phyloP scores from a whole-genome alignment of 2,329 filamentous ascomycete species.

The Seiridium cupressi region DNA sequence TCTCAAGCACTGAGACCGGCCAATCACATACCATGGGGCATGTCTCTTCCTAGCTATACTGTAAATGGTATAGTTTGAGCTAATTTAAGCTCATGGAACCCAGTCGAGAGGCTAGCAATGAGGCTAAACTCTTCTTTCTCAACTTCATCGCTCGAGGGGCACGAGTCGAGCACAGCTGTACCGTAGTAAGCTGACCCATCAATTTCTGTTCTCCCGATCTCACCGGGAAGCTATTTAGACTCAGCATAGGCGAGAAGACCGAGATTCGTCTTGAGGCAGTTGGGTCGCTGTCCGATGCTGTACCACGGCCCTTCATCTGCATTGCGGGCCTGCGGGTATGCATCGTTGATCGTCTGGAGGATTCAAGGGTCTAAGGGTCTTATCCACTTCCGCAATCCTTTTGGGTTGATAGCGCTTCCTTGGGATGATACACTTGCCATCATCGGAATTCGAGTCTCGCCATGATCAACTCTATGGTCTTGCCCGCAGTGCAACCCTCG shows the following conservation, averaged over 20 bases:
- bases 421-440: background rate
- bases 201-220: background rate
- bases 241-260: background rate
- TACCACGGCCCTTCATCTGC: background rate
- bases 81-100: background rate
- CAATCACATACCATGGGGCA: background rate
- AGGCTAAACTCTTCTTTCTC: background rate
- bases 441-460: background rate
- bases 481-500: background rate
- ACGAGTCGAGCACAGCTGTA: background rate
- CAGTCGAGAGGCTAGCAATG: background rate
- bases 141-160: background rate
- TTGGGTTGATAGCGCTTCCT: background rate
- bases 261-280: background rate
- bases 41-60: background rate
- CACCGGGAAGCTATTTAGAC: background rate
- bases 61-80: background rate
- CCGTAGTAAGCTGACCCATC: background rate
- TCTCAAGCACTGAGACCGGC: background rate
- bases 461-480: background rate
- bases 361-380: background rate
- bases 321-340: background rate
- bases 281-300: no score
- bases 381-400: background rate
- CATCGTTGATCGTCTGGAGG: background rate